These are phyloP conservation scores for Saccharomyces hybrid DNA, from an alignment of 1,139 yeast species.

Conservation along the genomic window DNA sequence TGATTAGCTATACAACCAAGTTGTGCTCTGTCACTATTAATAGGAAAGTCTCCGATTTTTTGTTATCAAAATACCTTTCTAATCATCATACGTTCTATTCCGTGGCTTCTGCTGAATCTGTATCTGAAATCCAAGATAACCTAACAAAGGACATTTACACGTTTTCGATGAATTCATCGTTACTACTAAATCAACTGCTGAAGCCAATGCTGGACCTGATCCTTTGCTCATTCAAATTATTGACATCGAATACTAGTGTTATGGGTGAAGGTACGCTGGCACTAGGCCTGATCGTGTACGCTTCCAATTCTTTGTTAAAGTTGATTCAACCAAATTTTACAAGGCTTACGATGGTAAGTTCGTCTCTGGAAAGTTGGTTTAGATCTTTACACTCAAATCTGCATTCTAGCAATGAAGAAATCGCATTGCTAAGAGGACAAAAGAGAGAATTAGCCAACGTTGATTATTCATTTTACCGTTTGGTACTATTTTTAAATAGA, in stretches of 20 bases:
- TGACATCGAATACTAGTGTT: conserved; percentile 51
- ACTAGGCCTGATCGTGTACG: conserved; percentile 72
- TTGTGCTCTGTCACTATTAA: conserved; percentile 61
- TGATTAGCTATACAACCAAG: conserved; percentile 64
- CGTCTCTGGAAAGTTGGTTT: conserved; percentile 78
- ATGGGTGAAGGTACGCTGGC: conserved; percentile 80
- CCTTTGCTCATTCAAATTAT: conserved; percentile 71
- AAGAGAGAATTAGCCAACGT: conserved; percentile 67
- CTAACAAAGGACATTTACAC: conserved; percentile 53
- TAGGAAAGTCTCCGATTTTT: conserved; percentile 51
- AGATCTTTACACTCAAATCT: conserved; percentile 76
- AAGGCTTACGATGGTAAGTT: conserved; percentile 66
- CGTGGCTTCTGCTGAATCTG: conserved; percentile 18
- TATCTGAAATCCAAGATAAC: conserved; percentile 25
- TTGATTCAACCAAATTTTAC: conserved; percentile 89
- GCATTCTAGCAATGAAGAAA: conserved; percentile 74
- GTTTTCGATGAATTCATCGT: conserved; percentile 62
- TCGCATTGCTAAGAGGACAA: conserved; percentile 81
- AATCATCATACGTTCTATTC: conserved; percentile 29
- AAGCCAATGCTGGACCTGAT: conserved; percentile 79
- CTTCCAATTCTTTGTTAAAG: conserved; percentile 65
- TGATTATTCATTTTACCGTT: conserved; percentile 73
- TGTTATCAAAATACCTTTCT: conserved; percentile 42
- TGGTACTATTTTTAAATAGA: conserved; percentile 70
- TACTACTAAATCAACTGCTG: conserved; percentile 73